Percentiles rank a stretch among this genome's conserved stretches.
Evolutionary conservation across 257 asterid species (phyloP).

Genomic region (Capsicum baccatum): DNA sequence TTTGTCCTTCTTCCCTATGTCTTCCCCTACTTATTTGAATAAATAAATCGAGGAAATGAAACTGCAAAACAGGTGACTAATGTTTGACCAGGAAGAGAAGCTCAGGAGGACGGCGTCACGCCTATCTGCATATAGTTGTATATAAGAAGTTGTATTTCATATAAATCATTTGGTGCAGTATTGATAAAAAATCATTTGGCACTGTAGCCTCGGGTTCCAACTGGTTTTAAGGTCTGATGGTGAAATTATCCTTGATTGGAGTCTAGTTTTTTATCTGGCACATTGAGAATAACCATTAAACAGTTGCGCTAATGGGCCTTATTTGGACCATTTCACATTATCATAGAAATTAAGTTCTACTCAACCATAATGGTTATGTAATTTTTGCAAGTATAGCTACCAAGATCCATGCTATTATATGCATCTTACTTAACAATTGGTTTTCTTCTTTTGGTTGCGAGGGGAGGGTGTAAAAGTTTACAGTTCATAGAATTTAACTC

Average conservation of each 20-base stretch:
- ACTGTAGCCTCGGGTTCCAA: not conserved
- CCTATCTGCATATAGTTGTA: not conserved
- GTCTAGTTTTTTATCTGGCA: not conserved
- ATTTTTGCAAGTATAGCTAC: not conserved
- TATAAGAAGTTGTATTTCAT: not conserved
- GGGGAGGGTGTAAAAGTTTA: not conserved
- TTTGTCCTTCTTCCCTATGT: not conserved
- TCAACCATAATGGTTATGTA: constrained; percentile 10
- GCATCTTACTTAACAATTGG: not conserved
- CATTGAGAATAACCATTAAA: not conserved
- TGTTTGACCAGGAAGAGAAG: not conserved
- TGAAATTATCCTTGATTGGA: not conserved
- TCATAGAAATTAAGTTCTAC: not conserved
- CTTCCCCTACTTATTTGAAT: not conserved
- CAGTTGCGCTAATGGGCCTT: not conserved
- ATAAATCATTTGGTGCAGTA: not conserved
- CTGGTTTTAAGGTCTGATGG: not conserved
- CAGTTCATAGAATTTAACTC: not conserved
- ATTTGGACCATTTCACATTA: not conserved
- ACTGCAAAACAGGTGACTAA: not conserved
- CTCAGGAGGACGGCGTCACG: not conserved
- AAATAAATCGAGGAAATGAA: not conserved
- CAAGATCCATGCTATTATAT: not conserved
- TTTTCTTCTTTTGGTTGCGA: not conserved
- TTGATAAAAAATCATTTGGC: not conserved